These are phyloP conservation scores for Chlorociboria aeruginascens DNA, from an alignment of 495 filamentous ascomycete species.

Conservation along the genomic window DNA sequence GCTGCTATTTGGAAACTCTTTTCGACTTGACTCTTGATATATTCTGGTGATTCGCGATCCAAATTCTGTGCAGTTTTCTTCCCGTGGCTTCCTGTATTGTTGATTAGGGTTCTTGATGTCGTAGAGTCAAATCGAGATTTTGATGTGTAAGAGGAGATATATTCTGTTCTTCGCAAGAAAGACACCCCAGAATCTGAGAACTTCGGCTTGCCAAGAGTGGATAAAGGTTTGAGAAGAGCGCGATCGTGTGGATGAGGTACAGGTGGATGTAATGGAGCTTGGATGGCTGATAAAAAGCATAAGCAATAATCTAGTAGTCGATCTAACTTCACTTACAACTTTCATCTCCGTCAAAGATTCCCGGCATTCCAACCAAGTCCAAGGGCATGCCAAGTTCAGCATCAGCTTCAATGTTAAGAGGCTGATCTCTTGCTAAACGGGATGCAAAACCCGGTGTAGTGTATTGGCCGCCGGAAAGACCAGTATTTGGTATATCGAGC, in stretches of 20 bases:
- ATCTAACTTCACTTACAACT: constrained; percentile 52
- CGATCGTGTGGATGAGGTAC: constrained; percentile 72
- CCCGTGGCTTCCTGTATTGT: constrained; percentile 9
- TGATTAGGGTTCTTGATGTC: constrained; percentile 14
- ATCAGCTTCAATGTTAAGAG: constrained; percentile 94
- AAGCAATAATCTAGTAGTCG: constrained; percentile 4
- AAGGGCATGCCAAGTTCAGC: constrained; percentile 96
- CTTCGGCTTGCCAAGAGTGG: constrained; percentile 69
- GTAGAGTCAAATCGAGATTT: constrained; percentile 19
- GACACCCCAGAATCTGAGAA: constrained; percentile 57
- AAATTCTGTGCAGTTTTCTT: constrained; percentile 8
- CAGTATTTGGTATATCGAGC: constrained; percentile 88
- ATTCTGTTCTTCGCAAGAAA: constrained; percentile 92
- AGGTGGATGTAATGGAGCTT: constrained; percentile 56
- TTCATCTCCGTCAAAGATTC: constrained; percentile 91
- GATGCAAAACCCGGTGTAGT: constrained; percentile 80
- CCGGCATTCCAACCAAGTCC: constrained; percentile 87
- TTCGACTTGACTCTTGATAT: constrained; percentile 68
- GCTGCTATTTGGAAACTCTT: constrained; percentile 79
- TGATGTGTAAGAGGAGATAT: constrained; percentile 50
- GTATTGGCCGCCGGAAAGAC: constrained; percentile 69
- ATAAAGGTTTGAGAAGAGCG: constrained; percentile 63
- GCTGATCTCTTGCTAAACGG: constrained; percentile 75
- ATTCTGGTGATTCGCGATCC: constrained; percentile 61
- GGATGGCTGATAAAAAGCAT: constrained; percentile 51